Base-by-base conservation (phyloP, 345 rosid species). In the Gossypium herbaceum region DNA sequence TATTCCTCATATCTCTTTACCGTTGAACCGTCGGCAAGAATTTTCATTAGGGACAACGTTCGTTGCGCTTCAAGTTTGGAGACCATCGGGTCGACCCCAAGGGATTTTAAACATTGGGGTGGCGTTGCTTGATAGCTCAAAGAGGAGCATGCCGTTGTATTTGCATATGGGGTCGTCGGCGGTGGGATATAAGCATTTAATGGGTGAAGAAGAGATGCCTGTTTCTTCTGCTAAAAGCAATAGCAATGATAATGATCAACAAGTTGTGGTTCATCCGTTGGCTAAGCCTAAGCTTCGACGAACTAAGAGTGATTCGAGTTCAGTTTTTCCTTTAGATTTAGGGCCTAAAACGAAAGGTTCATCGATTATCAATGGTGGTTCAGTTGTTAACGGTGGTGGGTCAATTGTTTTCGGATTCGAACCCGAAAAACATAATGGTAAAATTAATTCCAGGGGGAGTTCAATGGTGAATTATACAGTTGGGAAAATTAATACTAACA, bases 71-170 rank as follows among this genome's bases (percentile, higher is more conserved):
- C 97, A 92, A 73, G 97, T 91, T n/a, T 93, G 98, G 5, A 85
- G 93, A 43, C 86, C 88, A 6, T 92, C 97, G 1, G 97, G 94
- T 20, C 84, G 90, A 12, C 98, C 98, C 12, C 97, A 92, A 25
- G 98, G 97, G 73, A 90, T 92, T 16, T 63, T 94, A 12, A 94
- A 94, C 76, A 86, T 94, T 12, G 98, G 97, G 0, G 91, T 94
- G 2, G 84, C 91, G 2, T 50, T 92, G 20, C 93, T 94, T 3
- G 96, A 92, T 61, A 89, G 94, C 44, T 90, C 98, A n/a, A 86
- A 84, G 93, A 82, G 94, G 48, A 94, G 97, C 84, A 86, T 94
- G 98, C 98, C 98, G 0, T 76, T 94, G 68, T 90, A 88, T 45
- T 77, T 88, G 13, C 84, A 20, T 9, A 58, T 85, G 68, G 85